These are phyloP conservation scores for Gossypium australe DNA, from an alignment of 345 rosid species.

Conservation along the genomic window DNA sequence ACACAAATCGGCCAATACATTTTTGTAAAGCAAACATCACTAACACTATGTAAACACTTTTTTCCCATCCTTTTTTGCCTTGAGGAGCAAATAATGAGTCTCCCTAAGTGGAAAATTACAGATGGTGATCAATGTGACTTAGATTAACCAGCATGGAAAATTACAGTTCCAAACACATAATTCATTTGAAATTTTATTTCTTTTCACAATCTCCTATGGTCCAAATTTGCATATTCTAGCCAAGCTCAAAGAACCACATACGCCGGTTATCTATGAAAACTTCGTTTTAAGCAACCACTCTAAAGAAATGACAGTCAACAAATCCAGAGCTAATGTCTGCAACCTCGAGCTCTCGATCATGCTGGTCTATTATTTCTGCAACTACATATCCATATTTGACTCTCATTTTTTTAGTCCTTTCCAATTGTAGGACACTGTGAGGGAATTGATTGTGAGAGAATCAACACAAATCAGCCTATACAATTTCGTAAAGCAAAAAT, in stretches of 20 bases:
- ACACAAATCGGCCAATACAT: not conserved
- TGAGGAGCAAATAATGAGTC: not conserved
- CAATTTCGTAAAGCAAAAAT: conserved; percentile 12
- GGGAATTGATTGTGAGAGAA: not conserved
- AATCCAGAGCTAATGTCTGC: not conserved
- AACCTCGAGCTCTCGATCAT: not conserved
- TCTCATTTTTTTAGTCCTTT: not conserved
- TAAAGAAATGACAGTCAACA: not conserved
- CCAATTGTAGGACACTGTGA: not conserved
- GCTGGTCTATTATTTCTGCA: not conserved
- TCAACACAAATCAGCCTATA: not conserved
- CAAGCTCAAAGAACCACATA: too few relatives aligned
- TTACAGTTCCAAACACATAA: not conserved
- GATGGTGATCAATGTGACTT: conserved; percentile 2
- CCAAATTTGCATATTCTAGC: not conserved
- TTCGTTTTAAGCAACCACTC: not conserved
- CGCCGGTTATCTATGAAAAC: too few relatives aligned
- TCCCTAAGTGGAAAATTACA: not conserved
- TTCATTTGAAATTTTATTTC: not conserved
- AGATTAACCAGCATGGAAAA: not conserved
- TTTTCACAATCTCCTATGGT: not conserved
- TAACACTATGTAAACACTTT: not conserved
- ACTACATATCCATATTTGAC: not conserved
- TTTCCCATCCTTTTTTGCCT: not conserved
- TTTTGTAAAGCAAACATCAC: conserved; percentile 13